Base-by-base conservation (phyloP, 2,329 filamentous ascomycete genomes). In the Apiospora arundinis region DNA sequence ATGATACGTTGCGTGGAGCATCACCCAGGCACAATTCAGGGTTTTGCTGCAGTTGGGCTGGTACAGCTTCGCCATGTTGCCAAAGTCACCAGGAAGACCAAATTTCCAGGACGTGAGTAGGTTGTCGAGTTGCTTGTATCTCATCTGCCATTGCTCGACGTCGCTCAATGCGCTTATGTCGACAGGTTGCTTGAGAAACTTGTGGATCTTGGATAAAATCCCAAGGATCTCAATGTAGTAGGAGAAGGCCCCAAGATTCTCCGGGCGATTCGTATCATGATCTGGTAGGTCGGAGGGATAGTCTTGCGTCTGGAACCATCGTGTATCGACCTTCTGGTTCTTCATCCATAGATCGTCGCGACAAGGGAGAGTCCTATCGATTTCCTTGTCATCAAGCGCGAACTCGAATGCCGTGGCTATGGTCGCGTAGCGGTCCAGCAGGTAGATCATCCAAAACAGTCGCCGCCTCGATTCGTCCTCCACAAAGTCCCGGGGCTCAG, bases 351-450 rank as follows among this genome's bases (percentile, higher is more conserved):
- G 85, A 75, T 97, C 93, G 75, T 97, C 94, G 56, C 94, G 91
- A 77, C 95, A 98, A 1, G 95, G 95, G 9, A 98, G 84, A 68
- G 90, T 93, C 32, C 95, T 90, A 78, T 97, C 95, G 63, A 97
- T 95, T 77, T 97, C 95, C 78, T 92, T 93, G 77, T 97, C 94
- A 75, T 95, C 92, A 23, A 98, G 83, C 0, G 94, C 93, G 79
- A 97, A 97, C 76, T 97, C 94, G 76, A 97, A 97, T 0, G 95
- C 94, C 0, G 95, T 97, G 0, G 94, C 92, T 70, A 97, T 92
- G 0, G 95, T 97, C 0, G 94, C 94, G 78, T 97, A 97, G 68
- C 95, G 89, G 79, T 98, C 95, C 7, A 98, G 86, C 16, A 97
- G 83, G 78, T 97, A 98, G 14, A 97, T 91, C 91, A 97, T 95